phyloP scores from a whole-genome alignment of 2,329 filamentous ascomycete species.

The Myrmaecium sp. region DNA sequence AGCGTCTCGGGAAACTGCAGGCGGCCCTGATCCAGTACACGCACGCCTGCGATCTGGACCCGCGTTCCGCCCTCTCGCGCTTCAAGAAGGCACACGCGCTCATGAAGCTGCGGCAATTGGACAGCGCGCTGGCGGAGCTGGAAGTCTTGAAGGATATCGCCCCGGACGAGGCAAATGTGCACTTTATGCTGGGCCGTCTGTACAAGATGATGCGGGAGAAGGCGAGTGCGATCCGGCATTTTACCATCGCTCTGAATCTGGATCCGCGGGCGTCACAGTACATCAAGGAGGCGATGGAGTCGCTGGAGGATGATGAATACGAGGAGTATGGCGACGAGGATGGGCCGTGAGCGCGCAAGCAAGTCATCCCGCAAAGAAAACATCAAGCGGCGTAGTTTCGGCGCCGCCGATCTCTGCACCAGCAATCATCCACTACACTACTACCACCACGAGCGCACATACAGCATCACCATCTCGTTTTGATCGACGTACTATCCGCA shows the following conservation, averaged over 20 bases:
- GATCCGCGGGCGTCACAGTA: conserved; percentile 92
- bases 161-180: conserved; percentile 88
- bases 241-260: conserved; percentile 85
- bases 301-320: conserved; percentile 58
- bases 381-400: no score
- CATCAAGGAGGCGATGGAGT: conserved; percentile 95
- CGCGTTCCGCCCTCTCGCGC: conserved; percentile 63
- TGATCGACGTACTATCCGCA: no score
- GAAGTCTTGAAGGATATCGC: conserved; percentile 80
- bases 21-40: conserved; percentile 68
- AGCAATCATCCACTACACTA: no score
- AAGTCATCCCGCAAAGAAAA: no score
- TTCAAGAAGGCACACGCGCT: conserved; percentile 87
- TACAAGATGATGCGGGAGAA: conserved; percentile 43
- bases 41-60: conserved; percentile 67
- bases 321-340: conserved; percentile 34
- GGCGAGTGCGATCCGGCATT: conserved; percentile 73
- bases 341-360: no score
- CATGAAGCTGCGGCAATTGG: conserved; percentile 53
- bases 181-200: conserved; percentile 76
- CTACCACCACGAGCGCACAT: no score
- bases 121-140: conserved; percentile 64
- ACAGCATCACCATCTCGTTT: no score
- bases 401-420: no score
- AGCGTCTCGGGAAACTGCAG: conserved; percentile 70